Evolutionary conservation across 495 filamentous ascomycete species (phyloP).

Genomic region (Cenococcum geophilum): DNA sequence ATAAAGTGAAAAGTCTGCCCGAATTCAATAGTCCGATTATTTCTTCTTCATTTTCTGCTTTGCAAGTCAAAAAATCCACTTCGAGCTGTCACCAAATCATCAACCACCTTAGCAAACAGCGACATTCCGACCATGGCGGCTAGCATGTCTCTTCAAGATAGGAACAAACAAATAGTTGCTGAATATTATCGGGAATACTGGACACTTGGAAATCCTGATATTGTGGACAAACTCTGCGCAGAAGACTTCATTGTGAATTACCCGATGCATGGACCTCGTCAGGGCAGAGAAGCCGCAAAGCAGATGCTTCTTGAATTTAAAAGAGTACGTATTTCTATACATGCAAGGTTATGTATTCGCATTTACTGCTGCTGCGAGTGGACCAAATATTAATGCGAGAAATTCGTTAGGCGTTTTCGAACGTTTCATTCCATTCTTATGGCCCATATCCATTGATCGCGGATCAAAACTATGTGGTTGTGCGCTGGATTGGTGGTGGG

Average conservation of each 20-base stretch:
- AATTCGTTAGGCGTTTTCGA: too few species aligned
- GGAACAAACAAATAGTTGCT: not conserved
- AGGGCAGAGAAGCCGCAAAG: not conserved
- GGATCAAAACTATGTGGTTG: not conserved
- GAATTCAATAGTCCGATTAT: too few species aligned
- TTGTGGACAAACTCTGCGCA: not conserved
- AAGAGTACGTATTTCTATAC: not conserved
- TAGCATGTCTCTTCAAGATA: not conserved
- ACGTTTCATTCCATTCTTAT: not conserved
- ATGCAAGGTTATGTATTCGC: not conserved
- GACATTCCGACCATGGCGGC: too few species aligned
- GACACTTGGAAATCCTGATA: not conserved
- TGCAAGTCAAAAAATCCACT: too few species aligned
- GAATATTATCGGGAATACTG: not conserved
- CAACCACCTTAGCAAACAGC: too few species aligned
- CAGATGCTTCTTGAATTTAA: not conserved
- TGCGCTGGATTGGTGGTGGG: conserved; percentile 2
- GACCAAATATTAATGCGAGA: too few species aligned
- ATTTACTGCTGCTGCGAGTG: not conserved
- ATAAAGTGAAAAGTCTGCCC: too few species aligned
- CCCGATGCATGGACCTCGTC: not conserved
- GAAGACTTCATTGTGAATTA: not conserved
- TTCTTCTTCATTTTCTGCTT: too few species aligned
- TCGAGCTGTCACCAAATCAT: too few species aligned
- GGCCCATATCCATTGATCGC: not conserved